Percentiles rank a stretch among this genome's conserved stretches.
Conservation (phyloP, 164 flowering plant species). For the Cinnamomum chago region DNA sequence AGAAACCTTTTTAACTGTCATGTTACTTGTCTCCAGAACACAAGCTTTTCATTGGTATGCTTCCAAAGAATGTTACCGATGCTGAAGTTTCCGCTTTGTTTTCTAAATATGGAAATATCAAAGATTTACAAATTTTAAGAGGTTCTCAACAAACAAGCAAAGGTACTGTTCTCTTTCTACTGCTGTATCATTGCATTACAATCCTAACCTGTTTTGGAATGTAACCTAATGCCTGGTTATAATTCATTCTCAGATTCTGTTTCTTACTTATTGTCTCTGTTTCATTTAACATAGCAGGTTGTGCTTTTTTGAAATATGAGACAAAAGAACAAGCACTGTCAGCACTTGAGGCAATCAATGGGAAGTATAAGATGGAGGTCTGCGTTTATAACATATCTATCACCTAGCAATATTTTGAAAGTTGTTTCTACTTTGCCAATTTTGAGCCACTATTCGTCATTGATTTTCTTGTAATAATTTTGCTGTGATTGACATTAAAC, state of each 20-base stretch:
- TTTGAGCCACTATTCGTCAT: slow-evolving; percentile 3
- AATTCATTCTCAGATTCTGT: not conserved
- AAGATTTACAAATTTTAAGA: slow-evolving; percentile 84
- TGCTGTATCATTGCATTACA: not conserved
- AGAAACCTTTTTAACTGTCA: slow-evolving; percentile 3
- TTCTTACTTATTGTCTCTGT: not conserved
- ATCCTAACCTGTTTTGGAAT: not conserved
- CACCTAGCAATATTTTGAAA: not conserved
- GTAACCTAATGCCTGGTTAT: not conserved
- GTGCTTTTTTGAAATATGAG: slow-evolving; percentile 97
- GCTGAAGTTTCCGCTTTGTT: slow-evolving; percentile 73
- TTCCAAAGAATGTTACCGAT: slow-evolving; percentile 92
- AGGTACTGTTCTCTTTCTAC: slow-evolving; percentile 39
- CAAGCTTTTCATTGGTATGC: slow-evolving; percentile 98
- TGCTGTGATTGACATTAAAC: not conserved
- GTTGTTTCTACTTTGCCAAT: slow-evolving; percentile 4
- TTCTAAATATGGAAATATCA: slow-evolving; percentile 77
- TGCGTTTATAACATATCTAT: slow-evolving; percentile 16
- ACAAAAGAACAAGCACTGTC: slow-evolving; percentile 95
- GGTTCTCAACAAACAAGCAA: slow-evolving; percentile 97
- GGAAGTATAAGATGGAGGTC: slow-evolving; percentile 97
- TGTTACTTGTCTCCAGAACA: slow-evolving; percentile 49
- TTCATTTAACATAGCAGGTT: slow-evolving; percentile 43
- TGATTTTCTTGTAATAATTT: slow-evolving; percentile 1
- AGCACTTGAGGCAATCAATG: slow-evolving; percentile 83